Base-by-base conservation (phyloP, 225 moss, liverwort and hornwort genomes). In the Anthoceros angustus region DNA sequence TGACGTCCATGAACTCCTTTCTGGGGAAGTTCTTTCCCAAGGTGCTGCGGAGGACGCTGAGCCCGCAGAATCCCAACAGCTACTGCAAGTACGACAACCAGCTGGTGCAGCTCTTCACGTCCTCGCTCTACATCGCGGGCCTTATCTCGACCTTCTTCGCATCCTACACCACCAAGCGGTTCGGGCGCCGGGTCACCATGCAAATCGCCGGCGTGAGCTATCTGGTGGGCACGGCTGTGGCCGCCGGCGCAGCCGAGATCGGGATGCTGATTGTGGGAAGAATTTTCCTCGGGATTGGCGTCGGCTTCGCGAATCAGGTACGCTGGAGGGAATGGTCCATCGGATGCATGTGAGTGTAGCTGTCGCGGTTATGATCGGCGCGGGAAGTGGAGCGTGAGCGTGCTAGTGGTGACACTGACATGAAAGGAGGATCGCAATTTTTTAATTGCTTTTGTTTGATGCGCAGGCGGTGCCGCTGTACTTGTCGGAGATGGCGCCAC, bases 41-140 rank as follows among this genome's bases (percentile, higher is more conserved):
- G 55, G 55, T 55, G 55, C 55, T 55, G 15, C 14, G 55, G n/a
- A 0, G 14, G 14, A 55, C 55, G 7, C 15, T 5, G 55, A 23
- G n/a, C 55, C n/a, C 55, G 0, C 5, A 23, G 5, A 9, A 55
- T 18, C 7, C 55, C 55, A 55, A 23, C 55, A 23, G 55, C 55
- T 55, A 55, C 55, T 55, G 55, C 55, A 55, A 55, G 55, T 55
- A 55, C 4, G 55, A 55, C 18, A 55, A 55, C 55, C 55, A 55
- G 55, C 55, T 55, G 8, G n/a, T 55, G 8, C 55, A 55, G 55
- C 55, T 55, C 55, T 55, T 55, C 55, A 55, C 55, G 55, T 55
- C 55, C n/a, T 55, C 55, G 55, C 55, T 55, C 55, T 55, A 55
- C 18, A 55, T 55, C 14, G 55, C 55, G 10, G 55, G 55, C 55